These are phyloP conservation scores for Ophiostoma himal-ulmi DNA, from an alignment of 2,329 filamentous ascomycete genomes.

Conservation along the genomic window DNA sequence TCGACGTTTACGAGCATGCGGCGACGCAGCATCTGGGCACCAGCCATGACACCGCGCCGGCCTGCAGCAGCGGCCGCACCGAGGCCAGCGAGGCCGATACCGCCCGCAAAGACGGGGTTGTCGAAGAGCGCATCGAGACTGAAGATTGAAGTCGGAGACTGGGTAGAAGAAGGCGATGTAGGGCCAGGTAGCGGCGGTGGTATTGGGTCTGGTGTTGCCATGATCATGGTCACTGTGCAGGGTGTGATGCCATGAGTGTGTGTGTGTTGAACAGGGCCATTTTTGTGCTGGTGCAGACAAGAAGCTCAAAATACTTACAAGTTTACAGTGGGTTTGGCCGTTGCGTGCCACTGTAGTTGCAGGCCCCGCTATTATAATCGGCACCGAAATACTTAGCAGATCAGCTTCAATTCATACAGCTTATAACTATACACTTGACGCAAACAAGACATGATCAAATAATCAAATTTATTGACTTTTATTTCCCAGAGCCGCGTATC, in stretches of 20 bases:
- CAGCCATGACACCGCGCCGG: conserved; percentile 67
- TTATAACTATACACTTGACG: neutral
- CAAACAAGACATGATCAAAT: neutral
- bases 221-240: conserved; percentile 14
- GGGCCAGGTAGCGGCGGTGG: conserved; percentile 7
- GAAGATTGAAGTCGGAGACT: conserved; percentile 17
- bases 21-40: conserved; percentile 67
- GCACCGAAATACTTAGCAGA: neutral
- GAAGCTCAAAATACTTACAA: neutral
- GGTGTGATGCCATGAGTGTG: conserved; percentile 6
- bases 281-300: neutral
- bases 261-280: neutral
- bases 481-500: conserved; percentile 10
- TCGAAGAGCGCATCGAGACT: conserved; percentile 53
- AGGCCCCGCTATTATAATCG: neutral
- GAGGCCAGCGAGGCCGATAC: conserved; percentile 84
- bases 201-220: conserved; percentile 16
- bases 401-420: neutral
- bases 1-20: conserved; percentile 92
- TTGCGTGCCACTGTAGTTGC: neutral
- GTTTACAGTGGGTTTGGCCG: conserved; percentile 4
- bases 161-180: neutral
- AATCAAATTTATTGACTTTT: neutral
- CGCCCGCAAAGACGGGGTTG: conserved; percentile 61
- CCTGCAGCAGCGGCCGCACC: conserved; percentile 76